phyloP scores from a whole-genome alignment of 495 filamentous ascomycete genomes.

The Diplogelasinospora grovesii region DNA sequence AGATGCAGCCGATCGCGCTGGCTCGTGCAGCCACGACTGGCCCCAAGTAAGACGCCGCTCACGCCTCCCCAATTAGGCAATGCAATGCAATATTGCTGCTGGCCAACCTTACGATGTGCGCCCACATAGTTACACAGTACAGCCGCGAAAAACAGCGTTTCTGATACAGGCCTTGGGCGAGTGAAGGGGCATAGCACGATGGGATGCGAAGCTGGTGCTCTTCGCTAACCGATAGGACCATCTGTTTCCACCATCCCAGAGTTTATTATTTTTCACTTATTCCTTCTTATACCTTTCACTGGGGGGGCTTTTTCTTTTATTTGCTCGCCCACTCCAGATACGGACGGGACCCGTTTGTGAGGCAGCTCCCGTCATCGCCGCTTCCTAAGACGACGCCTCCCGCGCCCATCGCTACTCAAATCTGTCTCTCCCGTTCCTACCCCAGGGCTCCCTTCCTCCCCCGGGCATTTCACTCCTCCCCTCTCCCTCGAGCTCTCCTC shows the following conservation, averaged over 20 bases:
- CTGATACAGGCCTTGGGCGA: slow-evolving; percentile 7
- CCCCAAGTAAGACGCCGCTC: not conserved
- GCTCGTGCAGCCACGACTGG: too few relatives aligned
- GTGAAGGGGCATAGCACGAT: slow-evolving; percentile 5
- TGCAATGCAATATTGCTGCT: not conserved
- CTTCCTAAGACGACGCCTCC: slow-evolving; percentile 9
- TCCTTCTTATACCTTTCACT: slow-evolving; percentile 1
- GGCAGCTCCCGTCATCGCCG: too few relatives aligned
- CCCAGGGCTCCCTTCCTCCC: not conserved
- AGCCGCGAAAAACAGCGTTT: slow-evolving; percentile 2
- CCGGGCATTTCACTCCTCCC: not conserved
- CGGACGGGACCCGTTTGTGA: too few relatives aligned
- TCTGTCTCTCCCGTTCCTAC: slow-evolving; percentile 1
- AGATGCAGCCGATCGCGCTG: too few relatives aligned
- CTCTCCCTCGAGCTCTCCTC: slow-evolving; percentile 2
- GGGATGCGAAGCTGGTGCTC: not conserved
- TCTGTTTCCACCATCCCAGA: not conserved
- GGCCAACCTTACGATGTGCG: not conserved
- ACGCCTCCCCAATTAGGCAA: not conserved
- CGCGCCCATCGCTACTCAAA: too few relatives aligned
- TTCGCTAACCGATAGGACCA: slow-evolving; percentile 2
- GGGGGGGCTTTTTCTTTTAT: not conserved
- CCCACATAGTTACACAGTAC: not conserved
- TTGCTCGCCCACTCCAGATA: slow-evolving; percentile 2
- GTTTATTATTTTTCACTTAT: not conserved